Evolutionary conservation across 116 monocot genomes (phyloP), one percentile per base, ranked within the genome.

Genomic region (Phalaenopsis hybrid): DNA sequence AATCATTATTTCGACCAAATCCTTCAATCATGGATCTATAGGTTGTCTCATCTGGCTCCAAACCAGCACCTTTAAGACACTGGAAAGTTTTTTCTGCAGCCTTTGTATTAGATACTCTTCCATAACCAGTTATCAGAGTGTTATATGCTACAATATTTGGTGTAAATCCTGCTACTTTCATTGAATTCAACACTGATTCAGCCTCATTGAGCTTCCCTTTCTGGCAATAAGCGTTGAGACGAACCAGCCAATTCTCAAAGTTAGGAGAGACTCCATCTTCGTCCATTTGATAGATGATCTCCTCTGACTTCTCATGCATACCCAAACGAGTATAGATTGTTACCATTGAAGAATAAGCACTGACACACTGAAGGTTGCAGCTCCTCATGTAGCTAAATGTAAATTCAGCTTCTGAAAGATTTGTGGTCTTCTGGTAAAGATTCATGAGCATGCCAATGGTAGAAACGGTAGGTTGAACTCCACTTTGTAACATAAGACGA

Each of bases 21-120:
- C 97, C 92, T 82, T 97, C 97, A 73, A 97, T 52, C 97, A 97
- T 91, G 76, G 94, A 97, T 61, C 97, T 84, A 78, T 91, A 94
- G 11, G 94, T 97, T 44, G 93, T 90, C 86, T 93, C 97, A 86
- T 97, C 94, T 5, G 97, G 95, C 80, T 88, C 86, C 65, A 97
- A 68, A 44, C 92, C 90, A 44, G 79, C 44, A 77, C 75, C 68
- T 20, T 74, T 75, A 44, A 97, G 85, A 44, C 74, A 75, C 44
- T 86, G 80, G 82, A 97, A 97, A 13, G 88, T 34, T 76, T 49
- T 25, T 73, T 85, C 31, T 78, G 90, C 93, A 58, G 84, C 84
- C 44, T 86, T 65, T 34, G 67, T 84, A 61, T 92, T 69, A n/a
- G 87, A 81, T 6, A 73, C 28, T 81, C 93, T 97, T 61, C 97